Percentiles rank a stretch among this genome's conserved stretches.
Conservation (phyloP, 1,284 basidiomycete species). For the Blastosporella zonata region DNA sequence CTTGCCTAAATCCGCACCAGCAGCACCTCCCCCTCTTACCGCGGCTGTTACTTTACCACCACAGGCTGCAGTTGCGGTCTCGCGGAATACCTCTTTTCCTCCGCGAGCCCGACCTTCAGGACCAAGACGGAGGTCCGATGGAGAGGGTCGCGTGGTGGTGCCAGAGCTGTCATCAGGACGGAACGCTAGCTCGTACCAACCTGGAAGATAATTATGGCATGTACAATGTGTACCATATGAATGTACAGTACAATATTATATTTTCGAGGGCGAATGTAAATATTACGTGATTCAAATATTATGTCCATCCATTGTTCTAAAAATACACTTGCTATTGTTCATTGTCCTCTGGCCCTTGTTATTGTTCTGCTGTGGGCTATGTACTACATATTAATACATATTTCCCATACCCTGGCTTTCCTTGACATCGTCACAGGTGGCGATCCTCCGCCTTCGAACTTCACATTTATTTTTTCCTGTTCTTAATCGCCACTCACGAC, state of each 20-base stretch:
- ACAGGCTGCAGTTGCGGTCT: not conserved
- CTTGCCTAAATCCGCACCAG: not conserved
- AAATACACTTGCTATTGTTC: constrained; percentile 4
- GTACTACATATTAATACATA: constrained; percentile 10
- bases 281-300: too few species aligned
- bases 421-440: constrained; percentile 20
- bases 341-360: constrained; percentile 11
- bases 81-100: constrained; percentile 6
- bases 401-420: not conserved
- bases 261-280: not conserved
- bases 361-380: constrained; percentile 3
- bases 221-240: constrained; percentile 9
- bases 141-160: constrained; percentile 23
- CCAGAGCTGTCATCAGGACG: constrained; percentile 9
- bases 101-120: constrained; percentile 30
- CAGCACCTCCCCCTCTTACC: not conserved
- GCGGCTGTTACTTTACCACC: not conserved
- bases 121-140: constrained; percentile 37
- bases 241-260: not conserved
- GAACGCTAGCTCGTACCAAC: constrained; percentile 3
- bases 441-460: constrained; percentile 11
- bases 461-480: constrained; percentile 5
- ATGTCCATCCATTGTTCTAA: constrained; percentile 13
- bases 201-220: constrained; percentile 4
- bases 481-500: constrained; percentile 1